Evolutionary conservation across 2,329 filamentous ascomycete genomes (phyloP), one percentile per base, ranked within the genome.

Genomic region (Phaeosphaeria sp.): DNA sequence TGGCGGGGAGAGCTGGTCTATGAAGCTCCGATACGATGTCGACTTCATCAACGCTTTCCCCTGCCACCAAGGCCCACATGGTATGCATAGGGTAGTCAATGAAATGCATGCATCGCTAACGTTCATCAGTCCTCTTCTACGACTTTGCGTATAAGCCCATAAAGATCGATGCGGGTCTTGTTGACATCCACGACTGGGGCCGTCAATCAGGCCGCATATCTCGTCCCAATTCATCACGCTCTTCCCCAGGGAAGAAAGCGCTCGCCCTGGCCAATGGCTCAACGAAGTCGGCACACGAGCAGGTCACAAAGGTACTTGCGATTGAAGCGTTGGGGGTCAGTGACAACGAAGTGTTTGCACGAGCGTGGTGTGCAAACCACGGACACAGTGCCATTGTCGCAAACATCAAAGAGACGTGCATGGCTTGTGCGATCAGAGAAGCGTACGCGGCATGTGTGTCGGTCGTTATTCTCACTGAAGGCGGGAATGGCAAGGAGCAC

Each of bases 281-380:
- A 15, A 54, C 25, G 20, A 70, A 71, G 18, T 58, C 61, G 11
- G 72, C 74, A 2, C 71, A 75, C 48, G 65, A 73, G 55, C 72
- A 75, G 33, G 67, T 86, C 23, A 89, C 90, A 64, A 85, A 85
- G 65, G 89, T 93, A 3, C 79, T 93, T 9, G 87, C 89, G 4
- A 83, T 92, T 15, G 89, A 92, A 77, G 88, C 89, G 0, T 88
- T 90, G 72, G 90, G 90, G 0, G 89, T 90, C 21, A 81, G 81
- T 49, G 90, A 92, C 74, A 92, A 92, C 64, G 90, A 92, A 75
- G 90, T 92, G 3, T 83, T 93, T 66, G 90, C 88, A 1, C 81
- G 90, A 60, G 89, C 90, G 6, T 93, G 90, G 90, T 92, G 90
- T 72, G 85, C 89, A 54, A 88, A 91, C 67, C 91, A 89, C 85